Evolutionary conservation across 176 grass and related monocot genomes (phyloP).

Genomic region (Zea luxurians): DNA sequence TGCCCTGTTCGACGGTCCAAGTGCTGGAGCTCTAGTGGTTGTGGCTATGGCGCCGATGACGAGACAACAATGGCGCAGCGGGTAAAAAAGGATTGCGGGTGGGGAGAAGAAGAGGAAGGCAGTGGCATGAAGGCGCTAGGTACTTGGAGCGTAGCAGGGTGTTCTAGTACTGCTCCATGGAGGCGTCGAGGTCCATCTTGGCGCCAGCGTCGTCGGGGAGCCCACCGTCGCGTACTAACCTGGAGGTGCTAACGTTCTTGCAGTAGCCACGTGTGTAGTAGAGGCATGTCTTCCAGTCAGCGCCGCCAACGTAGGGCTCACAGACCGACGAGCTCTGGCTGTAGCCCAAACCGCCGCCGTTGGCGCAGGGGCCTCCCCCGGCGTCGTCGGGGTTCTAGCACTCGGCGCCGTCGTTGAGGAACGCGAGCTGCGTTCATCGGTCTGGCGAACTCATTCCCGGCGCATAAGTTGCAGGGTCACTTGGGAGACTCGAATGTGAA

Average conservation of each 20-base stretch:
- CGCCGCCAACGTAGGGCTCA: conserved; percentile 68
- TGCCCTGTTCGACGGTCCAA: no score
- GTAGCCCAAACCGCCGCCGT: conserved; percentile 21
- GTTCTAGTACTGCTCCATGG: conserved; percentile 67
- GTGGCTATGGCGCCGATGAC: no score
- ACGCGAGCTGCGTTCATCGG: no score
- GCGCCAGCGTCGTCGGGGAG: conserved; percentile 52
- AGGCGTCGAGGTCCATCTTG: conserved; percentile 37
- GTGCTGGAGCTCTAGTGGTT: no score
- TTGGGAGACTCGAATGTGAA: no score
- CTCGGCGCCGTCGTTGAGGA: no score
- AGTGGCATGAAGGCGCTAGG: conserved; percentile 60
- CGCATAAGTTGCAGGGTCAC: no score
- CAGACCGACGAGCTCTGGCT: conserved; percentile 54
- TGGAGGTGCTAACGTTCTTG: conserved; percentile 77
- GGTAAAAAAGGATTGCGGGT: no score
- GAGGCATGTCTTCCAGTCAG: conserved; percentile 71
- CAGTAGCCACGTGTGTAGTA: conserved; percentile 93
- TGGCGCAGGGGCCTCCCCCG: conserved; percentile 23
- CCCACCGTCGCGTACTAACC: conserved; percentile 63
- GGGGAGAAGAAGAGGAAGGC: conserved; percentile 42
- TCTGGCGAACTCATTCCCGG: no score
- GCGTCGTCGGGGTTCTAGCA: no score
- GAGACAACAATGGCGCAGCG: no score
- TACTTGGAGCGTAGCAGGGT: conserved; percentile 75